Conservation (phyloP, 1,284 basidiomycete genomes). For the Puccinia triticina region DNA sequence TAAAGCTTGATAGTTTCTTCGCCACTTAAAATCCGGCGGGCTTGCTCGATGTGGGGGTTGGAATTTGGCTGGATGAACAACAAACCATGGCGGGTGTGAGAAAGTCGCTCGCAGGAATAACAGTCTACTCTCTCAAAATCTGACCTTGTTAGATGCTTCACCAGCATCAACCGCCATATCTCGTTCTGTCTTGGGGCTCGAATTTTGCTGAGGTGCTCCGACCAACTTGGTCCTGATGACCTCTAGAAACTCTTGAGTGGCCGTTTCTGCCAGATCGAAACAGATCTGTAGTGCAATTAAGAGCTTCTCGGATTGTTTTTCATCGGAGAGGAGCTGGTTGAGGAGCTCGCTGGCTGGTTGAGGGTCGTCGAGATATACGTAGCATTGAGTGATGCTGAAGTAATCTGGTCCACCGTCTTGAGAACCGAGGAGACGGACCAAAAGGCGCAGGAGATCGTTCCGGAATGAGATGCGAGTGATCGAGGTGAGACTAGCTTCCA, state of each 20-base stretch:
- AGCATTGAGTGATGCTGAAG: conserved; percentile 79
- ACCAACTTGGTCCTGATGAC: conserved; percentile 62
- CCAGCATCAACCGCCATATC: conserved; percentile 16
- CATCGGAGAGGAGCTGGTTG: conserved; percentile 65
- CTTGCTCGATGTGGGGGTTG: conserved; percentile 64
- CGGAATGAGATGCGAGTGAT: conserved; percentile 79
- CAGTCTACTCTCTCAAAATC: not conserved
- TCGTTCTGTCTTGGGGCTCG: conserved; percentile 10
- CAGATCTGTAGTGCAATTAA: conserved; percentile 87
- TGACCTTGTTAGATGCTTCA: conserved; percentile 24
- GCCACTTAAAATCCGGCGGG: conserved; percentile 79
- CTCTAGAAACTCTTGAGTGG: conserved; percentile 85
- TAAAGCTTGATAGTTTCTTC: conserved; percentile 87
- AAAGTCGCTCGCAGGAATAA: not conserved
- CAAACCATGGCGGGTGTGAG: conserved; percentile 5
- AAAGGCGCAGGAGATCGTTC: conserved; percentile 68
- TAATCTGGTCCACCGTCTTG: conserved; percentile 71
- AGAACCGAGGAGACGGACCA: conserved; percentile 81
- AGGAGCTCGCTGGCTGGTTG: conserved; percentile 73
- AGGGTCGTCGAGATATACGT: conserved; percentile 80
- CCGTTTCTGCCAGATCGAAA: conserved; percentile 89
- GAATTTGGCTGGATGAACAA: conserved; percentile 56
- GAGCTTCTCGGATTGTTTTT: conserved; percentile 66
- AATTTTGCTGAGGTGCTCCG: conserved; percentile 38
- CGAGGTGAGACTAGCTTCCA: conserved; percentile 80